These are phyloP conservation scores for Acanthamoeba royreba DNA, from an alignment of 208 protist species.

Conservation along the genomic window DNA sequence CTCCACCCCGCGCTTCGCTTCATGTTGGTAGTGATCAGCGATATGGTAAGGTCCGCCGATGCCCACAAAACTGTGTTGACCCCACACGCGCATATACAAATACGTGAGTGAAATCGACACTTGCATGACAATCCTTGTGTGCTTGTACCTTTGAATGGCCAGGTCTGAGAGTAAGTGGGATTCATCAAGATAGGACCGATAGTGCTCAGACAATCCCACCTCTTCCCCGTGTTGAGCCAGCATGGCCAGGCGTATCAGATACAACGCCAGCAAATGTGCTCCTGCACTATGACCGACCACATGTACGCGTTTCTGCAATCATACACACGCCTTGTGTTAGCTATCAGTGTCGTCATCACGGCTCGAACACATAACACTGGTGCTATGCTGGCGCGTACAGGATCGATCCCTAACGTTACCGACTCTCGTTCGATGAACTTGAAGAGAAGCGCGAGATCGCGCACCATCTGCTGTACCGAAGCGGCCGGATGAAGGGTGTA, in stretches of 20 bases:
- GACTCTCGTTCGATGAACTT: neutral
- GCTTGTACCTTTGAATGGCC: neutral
- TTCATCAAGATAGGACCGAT: neutral
- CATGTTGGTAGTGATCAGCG: constrained; percentile 7
- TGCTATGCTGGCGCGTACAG: neutral
- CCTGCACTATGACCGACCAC: constrained; percentile 13
- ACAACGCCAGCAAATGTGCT: constrained; percentile 2
- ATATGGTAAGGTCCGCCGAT: constrained; percentile 16
- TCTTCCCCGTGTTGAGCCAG: neutral
- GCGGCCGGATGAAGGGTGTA: constrained; percentile 9
- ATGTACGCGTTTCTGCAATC: neutral
- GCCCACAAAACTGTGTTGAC: neutral
- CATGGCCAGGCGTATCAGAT: neutral
- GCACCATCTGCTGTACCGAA: constrained; percentile 5
- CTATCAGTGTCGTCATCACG: neutral
- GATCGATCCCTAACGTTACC: neutral
- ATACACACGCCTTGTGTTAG: neutral
- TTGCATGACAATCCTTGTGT: neutral
- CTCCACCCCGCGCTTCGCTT: neutral
- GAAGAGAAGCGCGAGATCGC: neutral
- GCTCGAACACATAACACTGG: neutral
- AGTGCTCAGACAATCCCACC: neutral
- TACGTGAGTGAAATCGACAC: neutral
- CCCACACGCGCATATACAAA: neutral
- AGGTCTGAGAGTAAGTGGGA: neutral